Conservation (phyloP, 139 green algal species). For the Coccomyxa sp. region DNA sequence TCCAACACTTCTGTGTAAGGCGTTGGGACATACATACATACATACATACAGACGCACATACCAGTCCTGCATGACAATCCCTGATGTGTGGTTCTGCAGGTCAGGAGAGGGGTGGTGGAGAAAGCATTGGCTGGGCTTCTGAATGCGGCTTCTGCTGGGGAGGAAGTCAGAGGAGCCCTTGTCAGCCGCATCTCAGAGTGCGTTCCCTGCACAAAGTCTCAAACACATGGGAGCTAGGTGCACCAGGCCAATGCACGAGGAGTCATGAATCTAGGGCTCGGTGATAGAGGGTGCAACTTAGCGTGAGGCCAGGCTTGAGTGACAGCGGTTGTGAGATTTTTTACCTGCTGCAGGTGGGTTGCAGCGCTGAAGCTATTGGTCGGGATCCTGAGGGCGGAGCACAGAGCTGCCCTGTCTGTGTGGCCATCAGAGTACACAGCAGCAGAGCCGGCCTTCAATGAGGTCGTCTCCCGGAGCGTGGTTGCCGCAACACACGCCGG, state of each 20-base stretch:
- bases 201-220: too few relatives aligned
- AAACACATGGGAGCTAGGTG: too few relatives aligned
- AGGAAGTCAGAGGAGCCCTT: conserved; percentile 1
- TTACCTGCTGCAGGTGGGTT: conserved; percentile 22
- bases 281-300: too few relatives aligned
- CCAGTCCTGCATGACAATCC: too few relatives aligned
- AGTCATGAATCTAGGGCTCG: conserved; percentile 1
- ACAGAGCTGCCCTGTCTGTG: conserved; percentile 5
- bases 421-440: conserved; percentile 10
- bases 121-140: conserved; percentile 2
- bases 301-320: too few relatives aligned
- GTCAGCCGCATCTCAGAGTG: background rate
- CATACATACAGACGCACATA: too few relatives aligned
- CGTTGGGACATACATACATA: too few relatives aligned
- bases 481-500: conserved; percentile 1
- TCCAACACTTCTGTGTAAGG: too few relatives aligned
- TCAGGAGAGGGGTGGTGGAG: conserved; percentile 12
- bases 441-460: conserved; percentile 18
- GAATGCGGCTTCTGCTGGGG: background rate
- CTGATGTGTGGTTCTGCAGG: background rate
- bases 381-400: conserved; percentile 20
- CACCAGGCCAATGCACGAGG: too few relatives aligned
- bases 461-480: conserved; percentile 14
- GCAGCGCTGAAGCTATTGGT: conserved; percentile 24
- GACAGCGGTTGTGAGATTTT: too few relatives aligned